Evolutionary conservation across 805 yeast genomes (phyloP), one percentile per base, ranked within the genome.

Genomic region (Naumovozyma baii): DNA sequence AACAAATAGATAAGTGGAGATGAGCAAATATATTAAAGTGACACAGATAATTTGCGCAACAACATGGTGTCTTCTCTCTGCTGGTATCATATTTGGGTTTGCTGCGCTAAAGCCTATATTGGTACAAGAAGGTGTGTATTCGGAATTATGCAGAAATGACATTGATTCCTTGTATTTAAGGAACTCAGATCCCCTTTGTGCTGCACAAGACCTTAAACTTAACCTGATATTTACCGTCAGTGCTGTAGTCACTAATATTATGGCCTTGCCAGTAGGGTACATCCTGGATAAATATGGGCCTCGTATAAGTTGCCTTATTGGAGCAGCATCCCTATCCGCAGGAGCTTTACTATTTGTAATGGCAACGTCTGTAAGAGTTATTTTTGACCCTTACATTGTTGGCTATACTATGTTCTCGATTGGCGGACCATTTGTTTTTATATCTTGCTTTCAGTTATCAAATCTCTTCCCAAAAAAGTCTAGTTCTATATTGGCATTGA

Each of bases 61-160:
- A 14, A 40, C 69, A 0, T 88, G 95, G 95, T 90, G 96, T 63
- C 64, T 88, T 12, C 67, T 85, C 30, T 86, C 95, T 0, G 96
- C 95, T 0, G 97, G 96, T 4, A 86, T 94, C 1, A 79, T 88
- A 12, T 88, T 88, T 68, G 97, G 97, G 3, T 88, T 88, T 66
- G 96, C 96, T 18, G 96, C 97, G 3, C 66, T 88, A 39, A 90
- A 90, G 55, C 94, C 94, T 4, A 75, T 88, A 9, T 63, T 90
- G 33, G 72, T 86, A 15, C 58, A 68, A 8, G 88, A 90, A 55
- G 87, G 90, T 3, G 80, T 88, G 3, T 90, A 88, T 52, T 60
- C 69, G 18, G 73, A 78, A 2, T 54, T 66, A 5, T 88, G 96
- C 56, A n/a, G n/a, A n/a, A 56, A 48, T n/a, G 42, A 28, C 15